These are phyloP conservation scores for Botrytis tulipae DNA, from an alignment of 2,329 filamentous ascomycete genomes.

Conservation along the genomic window DNA sequence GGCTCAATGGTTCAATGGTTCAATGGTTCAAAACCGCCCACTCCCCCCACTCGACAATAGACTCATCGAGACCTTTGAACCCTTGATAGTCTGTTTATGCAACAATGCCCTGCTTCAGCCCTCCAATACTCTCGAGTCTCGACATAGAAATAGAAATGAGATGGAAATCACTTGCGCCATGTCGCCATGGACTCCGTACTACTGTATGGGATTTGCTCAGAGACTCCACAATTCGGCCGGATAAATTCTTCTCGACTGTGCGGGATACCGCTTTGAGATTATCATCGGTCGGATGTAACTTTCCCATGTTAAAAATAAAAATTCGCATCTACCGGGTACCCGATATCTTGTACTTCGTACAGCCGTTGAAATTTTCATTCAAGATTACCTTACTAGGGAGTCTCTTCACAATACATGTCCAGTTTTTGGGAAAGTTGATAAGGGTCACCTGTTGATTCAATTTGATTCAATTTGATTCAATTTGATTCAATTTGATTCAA, in stretches of 20 bases:
- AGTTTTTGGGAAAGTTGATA: not conserved
- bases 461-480: too few species aligned
- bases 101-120: not conserved
- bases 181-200: not conserved
- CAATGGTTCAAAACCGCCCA: not conserved
- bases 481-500: not conserved
- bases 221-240: slow-evolving; percentile 8
- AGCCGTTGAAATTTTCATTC: not conserved
- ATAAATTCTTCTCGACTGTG: not conserved
- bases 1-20: not conserved
- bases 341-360: not conserved
- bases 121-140: too few species aligned
- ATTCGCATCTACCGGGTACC: not conserved
- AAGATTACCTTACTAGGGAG: not conserved
- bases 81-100: not conserved
- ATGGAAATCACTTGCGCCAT: not conserved
- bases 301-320: not conserved
- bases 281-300: not conserved
- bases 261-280: slow-evolving; percentile 4
- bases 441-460: not conserved
- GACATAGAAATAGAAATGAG: not conserved
- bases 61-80: not conserved
- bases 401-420: not conserved
- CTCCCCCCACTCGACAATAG: not conserved
- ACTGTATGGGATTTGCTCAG: not conserved